Conservation (phyloP, 352 stramenopile genomes). For the Nannochloropsis limnetica region DNA sequence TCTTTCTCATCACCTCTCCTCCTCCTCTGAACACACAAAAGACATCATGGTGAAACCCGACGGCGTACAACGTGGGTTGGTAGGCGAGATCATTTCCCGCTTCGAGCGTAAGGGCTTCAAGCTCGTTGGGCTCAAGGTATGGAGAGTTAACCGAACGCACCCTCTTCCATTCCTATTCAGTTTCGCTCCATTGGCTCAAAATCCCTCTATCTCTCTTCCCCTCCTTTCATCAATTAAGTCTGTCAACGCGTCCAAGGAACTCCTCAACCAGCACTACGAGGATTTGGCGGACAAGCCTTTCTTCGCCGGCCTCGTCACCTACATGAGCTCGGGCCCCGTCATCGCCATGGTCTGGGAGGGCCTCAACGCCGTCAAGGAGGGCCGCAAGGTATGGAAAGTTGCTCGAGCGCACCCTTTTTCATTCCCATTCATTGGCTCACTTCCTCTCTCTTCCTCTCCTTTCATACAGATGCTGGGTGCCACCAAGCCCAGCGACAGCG, state of each 20-base stretch:
- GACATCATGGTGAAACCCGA: slow-evolving; percentile 94
- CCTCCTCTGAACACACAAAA: too few relatives aligned
- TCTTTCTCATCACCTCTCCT: too few relatives aligned
- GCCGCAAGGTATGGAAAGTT: slow-evolving; percentile 91
- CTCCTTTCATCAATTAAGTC: too few relatives aligned
- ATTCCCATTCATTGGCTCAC: background rate
- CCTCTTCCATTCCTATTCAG: too few relatives aligned
- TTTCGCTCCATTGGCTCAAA: too few relatives aligned
- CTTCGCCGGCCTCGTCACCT: slow-evolving; percentile 85
- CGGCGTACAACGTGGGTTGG: slow-evolving; percentile 84
- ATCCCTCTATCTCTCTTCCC: too few relatives aligned
- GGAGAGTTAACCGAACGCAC: slow-evolving; percentile 75
- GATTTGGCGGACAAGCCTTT: slow-evolving; percentile 68
- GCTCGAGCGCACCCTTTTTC: background rate
- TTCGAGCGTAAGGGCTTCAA: slow-evolving; percentile 97
- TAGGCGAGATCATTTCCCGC: slow-evolving; percentile 93
- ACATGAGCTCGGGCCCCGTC: slow-evolving; percentile 87
- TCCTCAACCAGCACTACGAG: slow-evolving; percentile 75
- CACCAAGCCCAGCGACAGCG: slow-evolving; percentile 64
- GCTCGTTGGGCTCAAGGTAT: slow-evolving; percentile 80
- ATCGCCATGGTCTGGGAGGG: slow-evolving; percentile 88
- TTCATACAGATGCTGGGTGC: background rate
- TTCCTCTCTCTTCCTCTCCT: background rate
- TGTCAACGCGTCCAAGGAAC: slow-evolving; percentile 55
- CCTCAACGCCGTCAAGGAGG: slow-evolving; percentile 77